A percentile compares a stretch with the other conserved stretches of the same genome.
These are phyloP conservation scores for Basipetospora chlamydospora DNA, from an alignment of 2,329 filamentous ascomycete genomes.

Conservation along the genomic window DNA sequence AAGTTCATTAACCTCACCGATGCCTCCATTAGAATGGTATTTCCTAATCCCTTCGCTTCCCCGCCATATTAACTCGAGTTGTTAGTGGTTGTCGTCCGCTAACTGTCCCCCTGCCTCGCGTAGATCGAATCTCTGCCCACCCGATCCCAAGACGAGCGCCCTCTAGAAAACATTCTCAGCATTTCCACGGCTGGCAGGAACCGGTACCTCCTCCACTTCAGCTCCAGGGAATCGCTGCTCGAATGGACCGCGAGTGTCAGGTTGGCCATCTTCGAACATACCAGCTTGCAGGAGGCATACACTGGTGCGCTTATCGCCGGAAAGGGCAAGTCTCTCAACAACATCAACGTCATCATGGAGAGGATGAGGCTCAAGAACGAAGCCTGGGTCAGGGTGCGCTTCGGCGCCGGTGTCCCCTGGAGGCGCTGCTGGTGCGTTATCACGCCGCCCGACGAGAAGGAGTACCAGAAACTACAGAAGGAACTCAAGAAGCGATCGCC, in stretches of 20 bases:
- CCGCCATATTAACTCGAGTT: no score
- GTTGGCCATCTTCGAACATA: constrained; percentile 86
- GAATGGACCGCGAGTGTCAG: constrained; percentile 95
- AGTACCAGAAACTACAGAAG: constrained; percentile 71
- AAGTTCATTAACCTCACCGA: constrained; percentile 96
- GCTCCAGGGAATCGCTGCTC: constrained; percentile 78
- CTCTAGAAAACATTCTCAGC: constrained; percentile 86
- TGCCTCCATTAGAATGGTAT: constrained; percentile 95
- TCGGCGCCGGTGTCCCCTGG: constrained; percentile 93
- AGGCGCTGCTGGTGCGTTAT: constrained; percentile 94
- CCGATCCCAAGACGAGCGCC: constrained; percentile 58
- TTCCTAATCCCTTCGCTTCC: not conserved
- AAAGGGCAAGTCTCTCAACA: constrained; percentile 80
- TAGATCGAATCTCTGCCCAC: constrained; percentile 85
- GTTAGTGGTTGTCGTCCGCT: no score
- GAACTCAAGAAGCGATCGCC: constrained; percentile 65
- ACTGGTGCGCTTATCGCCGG: constrained; percentile 91
- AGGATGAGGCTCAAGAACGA: constrained; percentile 62
- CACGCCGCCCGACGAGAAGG: constrained; percentile 84
- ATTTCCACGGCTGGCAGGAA: constrained; percentile 93
- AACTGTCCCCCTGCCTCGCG: not conserved
- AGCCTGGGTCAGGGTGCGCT: constrained; percentile 89
- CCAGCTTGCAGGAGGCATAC: constrained; percentile 87
- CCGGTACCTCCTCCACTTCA: constrained; percentile 90
- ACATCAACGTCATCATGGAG: constrained; percentile 80